A percentile compares a stretch with the other conserved stretches of the same genome.
Evolutionary conservation across 1,284 basidiomycete species (phyloP).

Genomic region (Chiua sp.): DNA sequence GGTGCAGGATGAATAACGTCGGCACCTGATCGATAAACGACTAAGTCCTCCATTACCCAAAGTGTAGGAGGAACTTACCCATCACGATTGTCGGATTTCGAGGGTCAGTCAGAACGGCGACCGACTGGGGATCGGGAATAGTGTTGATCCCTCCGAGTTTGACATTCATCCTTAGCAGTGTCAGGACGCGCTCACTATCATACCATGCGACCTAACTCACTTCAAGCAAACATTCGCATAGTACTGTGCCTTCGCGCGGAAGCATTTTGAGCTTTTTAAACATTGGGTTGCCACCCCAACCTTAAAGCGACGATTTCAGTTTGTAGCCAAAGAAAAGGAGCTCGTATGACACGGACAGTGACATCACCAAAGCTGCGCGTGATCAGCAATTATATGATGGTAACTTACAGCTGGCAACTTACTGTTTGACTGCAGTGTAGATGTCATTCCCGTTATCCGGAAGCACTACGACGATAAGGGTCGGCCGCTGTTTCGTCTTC

Average conservation of each 20-base stretch:
- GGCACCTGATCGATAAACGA: slow-evolving; percentile 50
- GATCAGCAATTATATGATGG: slow-evolving; percentile 3
- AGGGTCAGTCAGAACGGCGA: slow-evolving; percentile 66
- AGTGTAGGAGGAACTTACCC: slow-evolving; percentile 45
- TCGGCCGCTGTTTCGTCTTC: slow-evolving; percentile 49
- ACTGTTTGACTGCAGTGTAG: slow-evolving; percentile 80
- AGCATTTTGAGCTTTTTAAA: slow-evolving; percentile 66
- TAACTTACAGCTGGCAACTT: slow-evolving; percentile 34
- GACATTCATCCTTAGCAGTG: slow-evolving; percentile 66
- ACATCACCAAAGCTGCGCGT: slow-evolving; percentile 69
- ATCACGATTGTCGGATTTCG: slow-evolving; percentile 78
- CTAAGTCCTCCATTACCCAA: slow-evolving; percentile 4
- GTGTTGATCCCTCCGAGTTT: slow-evolving; percentile 83
- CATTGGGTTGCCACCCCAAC: slow-evolving; percentile 78
- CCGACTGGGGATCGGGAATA: slow-evolving; percentile 66
- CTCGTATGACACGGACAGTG: slow-evolving; percentile 44
- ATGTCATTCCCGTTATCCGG: slow-evolving; percentile 77
- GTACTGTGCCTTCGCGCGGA: slow-evolving; percentile 4
- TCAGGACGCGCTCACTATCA: neutral
- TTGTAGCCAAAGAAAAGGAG: neutral
- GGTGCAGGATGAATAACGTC: slow-evolving; percentile 83
- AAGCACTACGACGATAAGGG: slow-evolving; percentile 69
- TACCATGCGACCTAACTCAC: too few relatives aligned
- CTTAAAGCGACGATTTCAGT: slow-evolving; percentile 37
- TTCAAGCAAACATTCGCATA: too few relatives aligned